Evolutionary conservation across 352 stramenopile species (phyloP), one percentile per base, ranked within the genome.

Genomic region (Pythium scleroteichum): DNA sequence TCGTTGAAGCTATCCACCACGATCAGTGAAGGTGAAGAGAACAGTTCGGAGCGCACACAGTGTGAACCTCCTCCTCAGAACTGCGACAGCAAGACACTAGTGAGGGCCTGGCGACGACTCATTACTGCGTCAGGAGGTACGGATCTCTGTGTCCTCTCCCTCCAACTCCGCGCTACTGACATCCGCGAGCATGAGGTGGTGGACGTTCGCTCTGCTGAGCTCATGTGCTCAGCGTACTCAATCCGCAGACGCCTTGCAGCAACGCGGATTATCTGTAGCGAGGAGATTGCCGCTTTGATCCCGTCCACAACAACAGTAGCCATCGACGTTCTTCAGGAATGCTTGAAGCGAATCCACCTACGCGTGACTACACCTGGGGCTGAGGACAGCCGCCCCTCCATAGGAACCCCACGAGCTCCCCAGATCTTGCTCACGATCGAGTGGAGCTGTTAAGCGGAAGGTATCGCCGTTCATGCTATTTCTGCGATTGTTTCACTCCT

Each of bases 121-220:
- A 29, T 41, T 4, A 39, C 52, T 5, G 24, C 13, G 16, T 53
- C 52, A 0, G 19, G 42, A 2, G 60, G 46, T 3, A 19, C 39
- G 3, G 52, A 67, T 20, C 40, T 67, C 12, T 67, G 60, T 49
- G 33, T 41, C 0, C 22, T 67, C 2, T 13, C n/a, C n/a, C 20
- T 32, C 40, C 26, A 29, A 45, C 19, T 2, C 20, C 4, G n/a
- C n/a, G n/a, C n/a, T n/a, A n/a, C n/a, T n/a, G n/a, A n/a, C n/a
- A n/a, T n/a, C n/a, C n/a, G n/a, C n/a, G n/a, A n/a, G n/a, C n/a
- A n/a, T n/a, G 29, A 46, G 3, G 32, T 12, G 17, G 35, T 55
- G 9, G 46, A 56, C 4, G 2, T 49, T 22, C 33, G 29, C 2
- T n/a, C 12, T 12, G 41, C 22, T 8, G 45, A 39, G 7, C 16